Percentiles rank a stretch among this genome's conserved stretches.
phyloP scores from a whole-genome alignment of 1,139 yeast species.

The Hanseniaspora uvarum region DNA sequence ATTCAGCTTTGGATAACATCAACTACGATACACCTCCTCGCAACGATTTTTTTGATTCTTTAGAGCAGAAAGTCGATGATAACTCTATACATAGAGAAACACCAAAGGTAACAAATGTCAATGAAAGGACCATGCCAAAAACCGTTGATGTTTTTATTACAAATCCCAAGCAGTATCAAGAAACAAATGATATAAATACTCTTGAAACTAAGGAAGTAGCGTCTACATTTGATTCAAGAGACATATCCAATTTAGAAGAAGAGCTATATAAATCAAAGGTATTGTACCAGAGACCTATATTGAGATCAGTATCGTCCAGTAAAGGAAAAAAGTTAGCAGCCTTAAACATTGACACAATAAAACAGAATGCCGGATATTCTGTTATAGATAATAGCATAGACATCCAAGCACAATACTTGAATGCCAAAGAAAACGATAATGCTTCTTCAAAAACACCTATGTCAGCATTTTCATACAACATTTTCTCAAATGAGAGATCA shows the following conservation, averaged over 20 bases:
- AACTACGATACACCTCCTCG: not conserved
- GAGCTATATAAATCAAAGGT: not conserved
- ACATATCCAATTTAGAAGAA: not conserved
- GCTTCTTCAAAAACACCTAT: not conserved
- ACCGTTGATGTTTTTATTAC: not conserved
- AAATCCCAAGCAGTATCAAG: not conserved
- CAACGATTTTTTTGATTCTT: not conserved
- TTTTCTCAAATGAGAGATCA: not conserved
- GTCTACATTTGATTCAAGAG: not conserved
- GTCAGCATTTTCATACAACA: not conserved
- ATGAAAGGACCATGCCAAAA: not conserved
- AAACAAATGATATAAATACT: not conserved
- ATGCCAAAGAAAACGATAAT: not conserved
- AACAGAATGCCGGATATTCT: not conserved
- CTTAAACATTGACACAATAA: not conserved
- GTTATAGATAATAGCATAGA: not conserved
- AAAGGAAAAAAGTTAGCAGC: not conserved
- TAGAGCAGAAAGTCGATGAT: not conserved
- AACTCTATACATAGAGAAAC: not conserved
- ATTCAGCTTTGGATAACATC: not conserved
- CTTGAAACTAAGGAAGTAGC: not conserved
- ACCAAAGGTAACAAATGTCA: not conserved
- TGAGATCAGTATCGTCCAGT: not conserved
- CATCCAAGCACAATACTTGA: not conserved
- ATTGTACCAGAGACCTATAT: not conserved